A percentile compares a stretch with the other conserved stretches of the same genome.
These are phyloP conservation scores for Ogataea haglerorum DNA, from an alignment of 805 yeast genomes.

Conservation along the genomic window DNA sequence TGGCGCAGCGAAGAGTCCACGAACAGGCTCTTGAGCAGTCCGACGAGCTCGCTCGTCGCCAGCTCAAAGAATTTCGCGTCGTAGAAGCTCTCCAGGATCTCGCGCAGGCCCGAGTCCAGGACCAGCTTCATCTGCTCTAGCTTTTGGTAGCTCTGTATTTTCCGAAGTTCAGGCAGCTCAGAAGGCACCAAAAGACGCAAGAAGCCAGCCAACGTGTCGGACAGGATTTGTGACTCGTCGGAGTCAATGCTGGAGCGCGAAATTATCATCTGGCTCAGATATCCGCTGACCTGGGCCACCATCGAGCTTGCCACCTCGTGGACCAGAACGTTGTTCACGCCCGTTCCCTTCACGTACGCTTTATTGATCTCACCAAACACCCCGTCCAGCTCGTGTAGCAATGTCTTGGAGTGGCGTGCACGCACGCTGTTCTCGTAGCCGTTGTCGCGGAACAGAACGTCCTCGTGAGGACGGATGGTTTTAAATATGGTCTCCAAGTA, in stretches of 20 bases:
- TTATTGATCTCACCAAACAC: constrained; percentile 15
- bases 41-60: constrained; percentile 43
- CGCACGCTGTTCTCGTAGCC: constrained; percentile 13
- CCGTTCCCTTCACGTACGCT: constrained; percentile 12
- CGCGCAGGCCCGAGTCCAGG: constrained; percentile 37
- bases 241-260: constrained; percentile 30
- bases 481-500: constrained; percentile 7
- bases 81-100: constrained; percentile 47
- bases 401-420: constrained; percentile 4
- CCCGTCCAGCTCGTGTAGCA: constrained; percentile 12
- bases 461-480: constrained; percentile 18
- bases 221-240: constrained; percentile 30
- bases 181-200: constrained; percentile 5
- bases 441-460: constrained; percentile 20
- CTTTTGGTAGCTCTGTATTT: constrained; percentile 27
- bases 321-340: constrained; percentile 23
- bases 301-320: constrained; percentile 18
- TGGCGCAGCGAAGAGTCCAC: constrained; percentile 45
- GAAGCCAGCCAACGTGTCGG: constrained; percentile 13
- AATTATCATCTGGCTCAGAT: constrained; percentile 20
- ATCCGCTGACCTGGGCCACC: constrained; percentile 16
- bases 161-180: constrained; percentile 12
- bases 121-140: constrained; percentile 28
- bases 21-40: constrained; percentile 42
- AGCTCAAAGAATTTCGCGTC: constrained; percentile 50